Percentiles rank a stretch among this genome's conserved stretches.
Evolutionary conservation across 768 basidiomycete species (phyloP).

Genomic region (Mycena olivaceomarginata): DNA sequence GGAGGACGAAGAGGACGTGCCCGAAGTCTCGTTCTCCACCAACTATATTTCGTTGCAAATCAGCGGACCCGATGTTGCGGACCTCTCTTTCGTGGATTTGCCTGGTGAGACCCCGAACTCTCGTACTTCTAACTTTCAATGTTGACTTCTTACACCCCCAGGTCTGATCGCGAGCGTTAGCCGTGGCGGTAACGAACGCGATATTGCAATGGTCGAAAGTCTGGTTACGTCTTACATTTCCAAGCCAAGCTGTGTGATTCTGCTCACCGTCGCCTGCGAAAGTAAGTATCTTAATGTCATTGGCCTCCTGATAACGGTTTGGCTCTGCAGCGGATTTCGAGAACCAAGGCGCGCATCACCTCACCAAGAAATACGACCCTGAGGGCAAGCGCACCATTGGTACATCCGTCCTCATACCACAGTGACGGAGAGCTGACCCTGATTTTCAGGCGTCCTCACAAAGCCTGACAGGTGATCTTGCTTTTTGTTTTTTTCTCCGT

Average conservation of each 20-base stretch:
- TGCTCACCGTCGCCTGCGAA: slow-evolving; percentile 78
- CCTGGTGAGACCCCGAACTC: slow-evolving; percentile 62
- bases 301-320: background rate
- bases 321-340: slow-evolving; percentile 81
- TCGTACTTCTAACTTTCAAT: background rate
- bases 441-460: slow-evolving; percentile 77
- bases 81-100: slow-evolving; percentile 79
- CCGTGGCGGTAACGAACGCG: slow-evolving; percentile 65
- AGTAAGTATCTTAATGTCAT: slow-evolving; percentile 61
- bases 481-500: background rate
- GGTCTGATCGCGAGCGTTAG: slow-evolving; percentile 78
- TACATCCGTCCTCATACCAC: slow-evolving; percentile 50
- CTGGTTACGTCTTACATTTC: slow-evolving; percentile 77
- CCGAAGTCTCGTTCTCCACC: slow-evolving; percentile 66
- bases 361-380: slow-evolving; percentile 77
- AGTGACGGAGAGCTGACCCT: background rate
- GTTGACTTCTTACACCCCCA: slow-evolving; percentile 43
- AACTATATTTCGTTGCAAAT: slow-evolving; percentile 77
- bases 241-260: slow-evolving; percentile 76
- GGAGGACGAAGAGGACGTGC: slow-evolving; percentile 50
- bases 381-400: slow-evolving; percentile 83
- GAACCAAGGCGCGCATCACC: slow-evolving; percentile 82
- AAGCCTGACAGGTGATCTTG: slow-evolving; percentile 74
- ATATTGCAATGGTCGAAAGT: slow-evolving; percentile 77
- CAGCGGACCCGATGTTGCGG: slow-evolving; percentile 74